These are phyloP conservation scores for Noccaea bulbosa DNA, from an alignment of 345 rosid genomes.

Conservation along the genomic window DNA sequence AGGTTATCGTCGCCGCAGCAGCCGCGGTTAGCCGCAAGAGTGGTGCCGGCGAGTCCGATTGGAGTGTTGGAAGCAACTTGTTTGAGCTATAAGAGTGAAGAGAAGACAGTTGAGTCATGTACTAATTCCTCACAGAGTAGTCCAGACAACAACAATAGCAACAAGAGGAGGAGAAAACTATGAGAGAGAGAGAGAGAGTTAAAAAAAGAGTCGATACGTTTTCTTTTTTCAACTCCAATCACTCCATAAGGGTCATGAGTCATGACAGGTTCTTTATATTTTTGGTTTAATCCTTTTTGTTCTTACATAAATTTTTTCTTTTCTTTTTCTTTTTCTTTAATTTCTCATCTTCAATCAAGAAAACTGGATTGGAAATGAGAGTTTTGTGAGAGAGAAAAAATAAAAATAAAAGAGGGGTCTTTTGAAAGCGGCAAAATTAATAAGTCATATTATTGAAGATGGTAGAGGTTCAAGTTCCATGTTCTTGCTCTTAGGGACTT, in stretches of 20 bases:
- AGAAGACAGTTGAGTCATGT: conserved; percentile 64
- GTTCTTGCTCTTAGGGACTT: conserved; percentile 32
- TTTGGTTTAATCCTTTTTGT: conserved; percentile 21
- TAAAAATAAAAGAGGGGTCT: conserved; percentile 25
- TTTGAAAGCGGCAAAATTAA: conserved; percentile 35
- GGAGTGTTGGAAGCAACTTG: conserved; percentile 79
- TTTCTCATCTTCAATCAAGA: conserved; percentile 27
- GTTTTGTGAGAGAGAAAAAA: conserved; percentile 31
- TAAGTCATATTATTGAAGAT: conserved; percentile 30
- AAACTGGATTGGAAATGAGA: conserved; percentile 33
- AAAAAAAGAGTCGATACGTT: conserved; percentile 12
- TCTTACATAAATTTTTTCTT: conserved; percentile 17
- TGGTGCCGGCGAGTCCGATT: conserved; percentile 58
- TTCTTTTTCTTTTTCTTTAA: conserved; percentile 28
- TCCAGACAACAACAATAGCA: conserved; percentile 43
- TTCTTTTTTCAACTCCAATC: conserved; percentile 20
- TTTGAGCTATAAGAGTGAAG: conserved; percentile 77
- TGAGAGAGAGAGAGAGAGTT: conserved; percentile 23
- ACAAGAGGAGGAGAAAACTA: conserved; percentile 52
- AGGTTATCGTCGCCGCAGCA: conserved; percentile 21
- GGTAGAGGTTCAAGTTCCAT: conserved; percentile 33
- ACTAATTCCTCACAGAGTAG: conserved; percentile 56
- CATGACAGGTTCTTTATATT: conserved; percentile 32
- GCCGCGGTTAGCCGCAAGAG: conserved; percentile 26
- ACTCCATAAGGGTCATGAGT: conserved; percentile 39